Base-by-base conservation (phyloP, 2,329 filamentous ascomycete genomes). In the Mycosphaerella sp. region DNA sequence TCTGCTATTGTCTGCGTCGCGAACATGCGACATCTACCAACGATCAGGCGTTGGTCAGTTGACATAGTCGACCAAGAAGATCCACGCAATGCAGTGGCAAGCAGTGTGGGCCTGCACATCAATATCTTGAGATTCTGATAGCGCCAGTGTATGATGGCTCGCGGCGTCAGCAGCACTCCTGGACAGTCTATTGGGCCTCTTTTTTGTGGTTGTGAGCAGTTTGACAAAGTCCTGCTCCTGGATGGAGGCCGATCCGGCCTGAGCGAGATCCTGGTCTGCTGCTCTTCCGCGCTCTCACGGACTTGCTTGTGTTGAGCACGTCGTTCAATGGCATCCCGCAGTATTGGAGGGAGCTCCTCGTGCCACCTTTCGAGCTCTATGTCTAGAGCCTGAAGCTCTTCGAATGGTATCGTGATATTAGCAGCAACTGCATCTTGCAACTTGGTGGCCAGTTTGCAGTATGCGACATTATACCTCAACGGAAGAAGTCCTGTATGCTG, bases 121-220 rank as follows among this genome's bases (percentile, higher is more conserved):
- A 91, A 78, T 71, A 90, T 85, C 45, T 86, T 83, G 45, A 89
- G 78, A 62, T 89, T 89, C 66, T 87, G 83, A 66, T 87, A 91
- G 11, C 87, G 80, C 87, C 87, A 91, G 68, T 87, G 86, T 84
- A 90, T 89, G 62, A 90, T 80, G 59, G 82, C 82, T 48, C 86
- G 79, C 0, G 84, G 81, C 46, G 85, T 84, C 59, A 82, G 82
- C 14, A 90, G 78, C 2, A 84, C 81, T 60, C 87, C 84, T 0
- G 85, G 82, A 65, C 84, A 87, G 14, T 55, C 58, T 10, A 52
- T 56, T 14, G 57, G 48, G 42, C 64, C 62, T 8, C 84, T 80
- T 53, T 89, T 83, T 74, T 59, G 62, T 80, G 17, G 81, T 80
- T 60, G 80, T 77, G 34, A 86, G 74, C 11, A 86, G 74, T 74